Evolutionary conservation across 2,329 filamentous ascomycete species (phyloP), one percentile per base, ranked within the genome.

Genomic region (Exophiala sp.): DNA sequence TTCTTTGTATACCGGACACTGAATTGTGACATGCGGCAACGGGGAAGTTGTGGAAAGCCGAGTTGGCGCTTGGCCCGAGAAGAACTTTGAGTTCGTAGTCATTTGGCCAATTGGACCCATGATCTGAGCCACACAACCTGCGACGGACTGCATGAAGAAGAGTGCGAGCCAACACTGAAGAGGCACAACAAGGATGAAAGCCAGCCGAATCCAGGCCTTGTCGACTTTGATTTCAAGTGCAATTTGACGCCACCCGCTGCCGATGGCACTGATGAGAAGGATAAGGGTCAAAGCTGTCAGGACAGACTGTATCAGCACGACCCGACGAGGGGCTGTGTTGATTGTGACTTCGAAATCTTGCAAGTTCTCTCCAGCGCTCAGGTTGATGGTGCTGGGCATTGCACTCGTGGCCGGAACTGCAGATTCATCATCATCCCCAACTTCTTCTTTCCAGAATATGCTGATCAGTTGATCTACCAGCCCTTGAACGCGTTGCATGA

Each of bases 1-100:
- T 66, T 94, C 88, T 66, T 91, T 93, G 72, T 93, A 94, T 0
- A 94, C 86, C 3, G 88, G 88, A 65, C 86, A 90, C 64, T 95
- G 88, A 35, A 94, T 85, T 2, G 86, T 91, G 52, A 78, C 69
- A 58, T 73, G 75, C 27, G 72, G 74, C 9, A 73, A 64, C 16
- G 58, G 53, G 50, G 52, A 62, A 10, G 65, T 64, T 37, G 63
- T 62, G 11, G 24, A 57, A 14, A 53, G 42, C 14, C 70, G 68
- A 43, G 61, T 66, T n/a, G 68, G 69, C 23, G 63, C 61, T 27
- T 63, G 43, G 35, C 71, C 72, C 22, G 71, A 73, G 61, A 69
- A 74, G 62, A 68, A 74, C 53, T 70, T 73, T 34, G 67, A 69
- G 60, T 75, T 75, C 34, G 63, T 51, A 27, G 65, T 63, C 61